These are phyloP conservation scores for Populus trichocarpa DNA, from an alignment of 441 rosid genomes.

Conservation along the genomic window DNA sequence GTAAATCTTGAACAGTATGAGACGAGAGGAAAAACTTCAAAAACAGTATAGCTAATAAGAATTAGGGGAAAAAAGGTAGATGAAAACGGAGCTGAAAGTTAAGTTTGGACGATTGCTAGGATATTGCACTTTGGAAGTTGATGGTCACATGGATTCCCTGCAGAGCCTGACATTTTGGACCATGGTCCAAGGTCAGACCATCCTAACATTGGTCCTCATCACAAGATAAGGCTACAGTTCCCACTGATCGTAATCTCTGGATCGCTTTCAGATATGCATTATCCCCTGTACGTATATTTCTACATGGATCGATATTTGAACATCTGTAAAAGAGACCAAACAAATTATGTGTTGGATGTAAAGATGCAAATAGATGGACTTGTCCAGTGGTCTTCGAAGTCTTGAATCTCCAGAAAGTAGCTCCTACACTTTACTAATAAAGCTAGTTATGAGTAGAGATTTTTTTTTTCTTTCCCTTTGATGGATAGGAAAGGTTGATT, in stretches of 20 bases:
- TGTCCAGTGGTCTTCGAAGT: neutral
- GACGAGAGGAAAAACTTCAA: neutral
- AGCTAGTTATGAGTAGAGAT: neutral
- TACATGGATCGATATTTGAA: neutral
- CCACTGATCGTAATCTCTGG: neutral
- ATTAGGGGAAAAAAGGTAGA: too few species aligned
- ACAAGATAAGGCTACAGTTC: conserved; percentile 24
- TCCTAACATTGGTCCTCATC: conserved; percentile 16
- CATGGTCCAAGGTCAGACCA: conserved; percentile 25
- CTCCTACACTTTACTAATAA: neutral
- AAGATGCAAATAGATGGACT: neutral
- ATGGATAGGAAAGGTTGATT: neutral
- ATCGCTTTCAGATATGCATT: neutral
- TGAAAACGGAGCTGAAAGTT: conserved; percentile 1
- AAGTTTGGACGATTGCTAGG: conserved; percentile 15
- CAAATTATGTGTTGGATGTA: neutral
- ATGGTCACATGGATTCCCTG: conserved; percentile 41
- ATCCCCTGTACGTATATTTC: conserved; percentile 1
- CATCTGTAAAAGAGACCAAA: neutral
- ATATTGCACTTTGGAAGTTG: conserved; percentile 18
- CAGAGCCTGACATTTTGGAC: conserved; percentile 38
- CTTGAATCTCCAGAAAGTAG: neutral
- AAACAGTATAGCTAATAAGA: conserved; percentile 2
- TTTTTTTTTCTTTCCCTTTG: too few species aligned
- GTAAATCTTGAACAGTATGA: neutral